Conservation (phyloP, 306 rosid species). For the Mimosa pudica region DNA sequence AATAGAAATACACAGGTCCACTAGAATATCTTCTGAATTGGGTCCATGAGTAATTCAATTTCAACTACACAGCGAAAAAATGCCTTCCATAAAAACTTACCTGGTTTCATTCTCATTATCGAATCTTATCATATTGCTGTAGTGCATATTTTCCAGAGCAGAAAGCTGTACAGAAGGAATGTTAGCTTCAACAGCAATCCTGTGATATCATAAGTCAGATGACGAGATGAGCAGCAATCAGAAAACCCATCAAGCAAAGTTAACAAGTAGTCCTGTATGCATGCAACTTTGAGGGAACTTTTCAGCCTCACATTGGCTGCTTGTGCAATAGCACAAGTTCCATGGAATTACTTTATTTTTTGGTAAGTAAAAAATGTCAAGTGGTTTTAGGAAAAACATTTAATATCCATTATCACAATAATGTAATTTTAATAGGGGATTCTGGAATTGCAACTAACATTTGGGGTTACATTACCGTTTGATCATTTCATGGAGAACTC, state of each 20-base stretch:
- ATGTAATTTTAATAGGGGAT: background rate
- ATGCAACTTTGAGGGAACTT: conserved; percentile 15
- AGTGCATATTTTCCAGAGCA: conserved; percentile 94
- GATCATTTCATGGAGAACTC: background rate
- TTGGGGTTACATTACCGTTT: background rate
- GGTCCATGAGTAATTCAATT: conserved; percentile 5
- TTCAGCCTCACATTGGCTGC: conserved; percentile 24
- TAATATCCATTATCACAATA: background rate
- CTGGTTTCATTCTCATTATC: conserved; percentile 76
- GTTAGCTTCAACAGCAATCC: conserved; percentile 76
- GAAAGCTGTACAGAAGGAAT: conserved; percentile 68
- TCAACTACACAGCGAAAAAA: conserved; percentile 8
- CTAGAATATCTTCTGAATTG: conserved; percentile 12
- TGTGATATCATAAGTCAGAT: conserved; percentile 44
- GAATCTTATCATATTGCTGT: conserved; percentile 84
- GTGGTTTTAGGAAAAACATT: background rate
- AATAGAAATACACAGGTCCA: conserved; percentile 25
- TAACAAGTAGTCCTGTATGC: conserved; percentile 10
- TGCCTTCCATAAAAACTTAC: conserved; percentile 47
- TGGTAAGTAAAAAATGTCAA: background rate
- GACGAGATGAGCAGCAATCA: conserved; percentile 32
- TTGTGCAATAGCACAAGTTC: conserved; percentile 25
- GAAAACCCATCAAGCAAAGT: conserved; percentile 36
- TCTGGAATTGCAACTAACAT: background rate
- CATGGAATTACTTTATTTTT: background rate